Evolutionary conservation across 2,329 filamentous ascomycete genomes (phyloP).

Genomic region (Penicillium sp.): DNA sequence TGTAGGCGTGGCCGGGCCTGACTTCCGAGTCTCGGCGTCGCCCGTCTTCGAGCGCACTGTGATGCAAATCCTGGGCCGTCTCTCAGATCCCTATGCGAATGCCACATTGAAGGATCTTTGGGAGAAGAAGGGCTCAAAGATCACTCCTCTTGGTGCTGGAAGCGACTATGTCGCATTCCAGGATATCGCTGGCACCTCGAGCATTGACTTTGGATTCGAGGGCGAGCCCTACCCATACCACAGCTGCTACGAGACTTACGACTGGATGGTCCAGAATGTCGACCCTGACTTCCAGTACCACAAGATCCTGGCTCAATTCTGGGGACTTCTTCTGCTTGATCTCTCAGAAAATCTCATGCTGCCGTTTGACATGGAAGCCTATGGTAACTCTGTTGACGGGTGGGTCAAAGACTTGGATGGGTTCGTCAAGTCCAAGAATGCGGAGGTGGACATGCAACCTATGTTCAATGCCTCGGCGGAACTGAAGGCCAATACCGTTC

Average conservation of each 20-base stretch:
- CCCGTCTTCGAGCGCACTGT: conserved; percentile 77
- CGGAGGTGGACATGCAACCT: conserved; percentile 56
- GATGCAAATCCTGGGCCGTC: conserved; percentile 70
- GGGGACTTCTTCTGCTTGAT: conserved; percentile 81
- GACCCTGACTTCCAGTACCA: conserved; percentile 87
- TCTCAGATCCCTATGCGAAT: conserved; percentile 72
- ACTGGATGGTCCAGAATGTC: conserved; percentile 77
- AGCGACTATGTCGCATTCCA: conserved; percentile 91
- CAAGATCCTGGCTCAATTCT: conserved; percentile 73
- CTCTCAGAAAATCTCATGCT: conserved; percentile 78
- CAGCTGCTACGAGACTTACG: conserved; percentile 86
- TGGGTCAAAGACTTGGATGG: conserved; percentile 69
- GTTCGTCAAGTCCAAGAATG: conserved; percentile 62
- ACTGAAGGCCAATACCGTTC: conserved; percentile 61
- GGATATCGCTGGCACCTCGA: conserved; percentile 84
- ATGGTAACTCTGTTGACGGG: conserved; percentile 64
- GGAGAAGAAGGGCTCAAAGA: conserved; percentile 60
- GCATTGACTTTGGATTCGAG: conserved; percentile 79
- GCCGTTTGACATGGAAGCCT: conserved; percentile 77
- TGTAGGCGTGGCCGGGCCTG: conserved; percentile 72
- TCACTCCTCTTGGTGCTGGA: conserved; percentile 71
- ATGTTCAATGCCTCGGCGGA: conserved; percentile 65
- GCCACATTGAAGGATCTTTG: conserved; percentile 73
- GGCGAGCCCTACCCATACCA: conserved; percentile 70
- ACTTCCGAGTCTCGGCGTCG: conserved; percentile 77